Evolutionary conservation across 1,284 basidiomycete genomes (phyloP).

Genomic region (Puccinia horiana): DNA sequence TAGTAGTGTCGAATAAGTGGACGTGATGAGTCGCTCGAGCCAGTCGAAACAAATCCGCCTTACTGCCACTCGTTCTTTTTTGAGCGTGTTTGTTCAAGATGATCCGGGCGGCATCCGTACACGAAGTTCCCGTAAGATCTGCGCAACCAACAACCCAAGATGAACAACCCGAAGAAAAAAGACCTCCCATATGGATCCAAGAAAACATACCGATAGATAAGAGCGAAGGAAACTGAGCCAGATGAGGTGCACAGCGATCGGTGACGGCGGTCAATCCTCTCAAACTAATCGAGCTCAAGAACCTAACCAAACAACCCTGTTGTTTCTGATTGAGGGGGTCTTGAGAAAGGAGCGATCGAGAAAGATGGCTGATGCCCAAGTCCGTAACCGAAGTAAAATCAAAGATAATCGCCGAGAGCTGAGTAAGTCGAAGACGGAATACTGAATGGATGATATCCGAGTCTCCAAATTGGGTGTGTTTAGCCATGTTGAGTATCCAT

Average conservation of each 20-base stretch:
- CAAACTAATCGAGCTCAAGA: neutral
- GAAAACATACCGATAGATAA: slow-evolving; percentile 7
- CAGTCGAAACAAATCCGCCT: too few species aligned
- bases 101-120: neutral
- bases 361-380: neutral
- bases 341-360: neutral
- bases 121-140: slow-evolving; percentile 10
- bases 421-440: neutral
- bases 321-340: neutral
- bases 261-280: neutral
- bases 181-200: neutral
- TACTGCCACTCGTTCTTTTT: too few species aligned
- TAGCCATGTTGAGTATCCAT: neutral
- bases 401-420: slow-evolving; percentile 4
- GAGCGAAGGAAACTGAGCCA: neutral
- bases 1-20: too few species aligned
- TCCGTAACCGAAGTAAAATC: slow-evolving; percentile 10
- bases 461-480: neutral
- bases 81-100: slow-evolving; percentile 19
- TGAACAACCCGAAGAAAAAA: neutral
- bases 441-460: neutral
- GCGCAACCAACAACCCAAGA: neutral
- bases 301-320: too few species aligned
- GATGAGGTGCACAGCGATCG: neutral
- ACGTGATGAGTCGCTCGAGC: too few species aligned